Evolutionary conservation across 768 basidiomycete genomes (phyloP).

Genomic region (Hygrophoropsis aurantiaca): DNA sequence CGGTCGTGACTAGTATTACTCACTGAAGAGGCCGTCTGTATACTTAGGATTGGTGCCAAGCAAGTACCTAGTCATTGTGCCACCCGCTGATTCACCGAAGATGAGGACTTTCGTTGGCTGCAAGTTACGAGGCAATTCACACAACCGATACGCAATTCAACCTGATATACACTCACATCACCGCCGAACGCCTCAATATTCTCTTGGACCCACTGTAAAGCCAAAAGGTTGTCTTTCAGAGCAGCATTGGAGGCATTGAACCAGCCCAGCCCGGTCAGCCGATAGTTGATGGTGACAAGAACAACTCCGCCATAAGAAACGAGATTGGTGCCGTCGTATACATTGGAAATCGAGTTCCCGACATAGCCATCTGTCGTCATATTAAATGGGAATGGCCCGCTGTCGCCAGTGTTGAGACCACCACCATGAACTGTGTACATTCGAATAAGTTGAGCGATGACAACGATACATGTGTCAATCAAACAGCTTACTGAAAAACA

Average conservation of each 20-base stretch:
- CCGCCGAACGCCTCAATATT: constrained; percentile 39
- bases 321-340: constrained; percentile 23
- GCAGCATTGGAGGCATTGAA: constrained; percentile 23
- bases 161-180: constrained; percentile 18
- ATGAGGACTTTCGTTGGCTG: constrained; percentile 14
- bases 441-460: not conserved
- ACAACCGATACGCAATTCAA: no score
- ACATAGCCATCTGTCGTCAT: constrained; percentile 19
- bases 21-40: constrained; percentile 18
- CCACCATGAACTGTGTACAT: constrained; percentile 16
- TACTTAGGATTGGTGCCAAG: constrained; percentile 17
- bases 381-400: constrained; percentile 18
- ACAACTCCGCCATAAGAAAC: constrained; percentile 24
- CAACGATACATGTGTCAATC: not conserved
- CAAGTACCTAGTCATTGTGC: constrained; percentile 14
- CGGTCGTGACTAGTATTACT: not conserved
- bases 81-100: constrained; percentile 22
- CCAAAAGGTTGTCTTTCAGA: constrained; percentile 31
- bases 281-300: constrained; percentile 22
- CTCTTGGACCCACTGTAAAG: constrained; percentile 36
- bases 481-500: constrained; percentile 11
- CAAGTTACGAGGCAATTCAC: not conserved
- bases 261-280: constrained; percentile 20
- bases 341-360: constrained; percentile 15
- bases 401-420: constrained; percentile 13